Evolutionary conservation across 2,329 filamentous ascomycete genomes (phyloP).

Genomic region (Fusarium denticulatum): DNA sequence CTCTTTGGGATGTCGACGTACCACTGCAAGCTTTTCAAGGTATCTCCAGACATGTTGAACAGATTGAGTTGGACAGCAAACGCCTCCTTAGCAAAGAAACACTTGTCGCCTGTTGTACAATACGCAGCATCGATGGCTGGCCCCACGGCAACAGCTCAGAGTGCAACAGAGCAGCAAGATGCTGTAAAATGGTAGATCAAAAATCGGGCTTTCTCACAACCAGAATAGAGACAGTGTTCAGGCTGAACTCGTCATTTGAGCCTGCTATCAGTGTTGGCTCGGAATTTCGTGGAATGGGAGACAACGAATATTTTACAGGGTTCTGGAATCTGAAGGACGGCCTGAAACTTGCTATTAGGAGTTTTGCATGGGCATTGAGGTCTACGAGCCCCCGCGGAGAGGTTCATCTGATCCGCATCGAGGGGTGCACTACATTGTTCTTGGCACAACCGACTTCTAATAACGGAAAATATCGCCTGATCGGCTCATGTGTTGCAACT

Average conservation of each 20-base stretch:
- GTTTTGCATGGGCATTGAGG: too few relatives aligned
- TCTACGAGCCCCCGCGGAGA: fast-evolving
- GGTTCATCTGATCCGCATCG: neutral
- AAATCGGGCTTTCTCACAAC: neutral
- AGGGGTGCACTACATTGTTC: neutral
- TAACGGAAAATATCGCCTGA: fast-evolving
- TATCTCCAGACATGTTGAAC: fast-evolving
- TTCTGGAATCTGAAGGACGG: neutral
- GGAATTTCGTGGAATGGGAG: fast-evolving
- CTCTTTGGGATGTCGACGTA: neutral
- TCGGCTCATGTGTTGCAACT: neutral
- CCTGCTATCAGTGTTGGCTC: fast-evolving
- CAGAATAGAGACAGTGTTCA: fast-evolving
- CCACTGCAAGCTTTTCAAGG: fast-evolving
- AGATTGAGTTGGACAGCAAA: neutral
- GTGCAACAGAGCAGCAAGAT: fast-evolving
- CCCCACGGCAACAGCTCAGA: fast-evolving
- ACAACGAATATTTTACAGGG: neutral
- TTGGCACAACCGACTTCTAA: fast-evolving
- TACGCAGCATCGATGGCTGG: neutral
- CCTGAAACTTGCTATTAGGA: neutral
- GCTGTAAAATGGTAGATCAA: neutral
- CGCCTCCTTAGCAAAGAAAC: fast-evolving
- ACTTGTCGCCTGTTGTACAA: fast-evolving
- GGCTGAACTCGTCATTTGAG: fast-evolving